Base-by-base conservation (phyloP, 768 basidiomycete species). In the Sarcomyxa edulis region DNA sequence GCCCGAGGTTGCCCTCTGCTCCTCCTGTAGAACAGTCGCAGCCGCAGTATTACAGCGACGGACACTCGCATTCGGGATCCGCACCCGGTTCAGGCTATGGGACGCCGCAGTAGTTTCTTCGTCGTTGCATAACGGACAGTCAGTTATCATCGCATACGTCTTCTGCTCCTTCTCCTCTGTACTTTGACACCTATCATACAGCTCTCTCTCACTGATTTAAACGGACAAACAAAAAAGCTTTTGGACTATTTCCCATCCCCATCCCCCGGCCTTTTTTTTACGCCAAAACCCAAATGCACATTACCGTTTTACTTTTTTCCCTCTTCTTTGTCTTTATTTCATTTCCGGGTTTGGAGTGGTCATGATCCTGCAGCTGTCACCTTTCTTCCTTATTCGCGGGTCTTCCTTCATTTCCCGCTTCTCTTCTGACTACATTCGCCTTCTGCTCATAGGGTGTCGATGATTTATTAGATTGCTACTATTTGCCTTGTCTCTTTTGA, bases 71-170 rank as follows among this genome's bases (percentile, higher is more conserved):
- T 11, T 18, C 41, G 12, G 49, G 50, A 38, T 67, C 66, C 19
- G 60, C 65, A 14, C 65, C 68, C 7, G 68, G 70, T 12, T 69
- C 69, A 16, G 69, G 65, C 14, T 73, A 73, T 45, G 67, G 59
- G 24, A 69, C 69, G 21, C 68, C 71, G 12, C 69, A 71, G 45
- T 65, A 52, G 42, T 15, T 22, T 11, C 31, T 32, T n/a, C n/a
- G n/a, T n/a, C n/a, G n/a, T n/a, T n/a, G n/a, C n/a, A n/a, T n/a
- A n/a, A n/a, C n/a, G n/a, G n/a, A n/a, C n/a, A n/a, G n/a, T n/a
- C n/a, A n/a, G 20, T 8, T 12, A 9, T 22, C 9, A 18, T 12
- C 28, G 3, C 16, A n/a, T 8, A 12, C 16, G 12, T 30, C 16
- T 30, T 8, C 8, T 30, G 12, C 8, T 30, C 16, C 8, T 30